Base-by-base conservation (phyloP, 2,329 filamentous ascomycete genomes). In the Cladophialophora yegresii region DNA sequence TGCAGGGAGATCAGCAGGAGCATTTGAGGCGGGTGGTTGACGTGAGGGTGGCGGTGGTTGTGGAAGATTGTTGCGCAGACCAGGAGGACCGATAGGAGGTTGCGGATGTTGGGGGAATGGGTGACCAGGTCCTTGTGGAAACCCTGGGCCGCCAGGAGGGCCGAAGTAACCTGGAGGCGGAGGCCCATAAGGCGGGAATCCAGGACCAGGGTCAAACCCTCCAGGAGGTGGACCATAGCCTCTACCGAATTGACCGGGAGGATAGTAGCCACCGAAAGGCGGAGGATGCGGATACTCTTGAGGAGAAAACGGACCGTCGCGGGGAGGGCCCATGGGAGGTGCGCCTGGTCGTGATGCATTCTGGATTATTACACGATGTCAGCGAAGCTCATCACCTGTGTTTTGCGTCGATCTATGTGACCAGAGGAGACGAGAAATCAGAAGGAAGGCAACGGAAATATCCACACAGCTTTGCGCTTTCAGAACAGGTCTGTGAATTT, bases 371-470 rank as follows among this genome's bases (percentile, higher is more conserved):
- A 26, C n/a, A 10, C 16, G 53, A 30, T 7, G 61, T 62, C 47
- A 64, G 67, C 62, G 9, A 28, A 23, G 32, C 47, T 63, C 47
- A 55, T 51, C 8, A 49, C 33, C 13, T n/a, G n/a, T 20, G 33
- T 2, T 22, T 16, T 45, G 32, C 26, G 62, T 55, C 26, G 45
- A 53, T 28, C 12, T 4, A 50, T 40, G 16, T 13, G 22, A 30
- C n/a, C 30, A 33, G 32, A 30, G 2, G 16, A 32, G 6, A 36
- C 8, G 22, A 28, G 32, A 59, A 6, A 87, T 96, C 92, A 97
- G 92, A 96, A 97, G 93, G 93, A 97, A 97, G 93, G 92, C 93
- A 97, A 96, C 93, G 92, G 93, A 96, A 89, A 90, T 87, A 81
- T 96, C 93, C 88, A 96, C 93, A 96, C 82, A 85, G 85, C 89